phyloP scores from a whole-genome alignment of 495 filamentous ascomycete genomes.

The Chlorociboria aeruginascens region DNA sequence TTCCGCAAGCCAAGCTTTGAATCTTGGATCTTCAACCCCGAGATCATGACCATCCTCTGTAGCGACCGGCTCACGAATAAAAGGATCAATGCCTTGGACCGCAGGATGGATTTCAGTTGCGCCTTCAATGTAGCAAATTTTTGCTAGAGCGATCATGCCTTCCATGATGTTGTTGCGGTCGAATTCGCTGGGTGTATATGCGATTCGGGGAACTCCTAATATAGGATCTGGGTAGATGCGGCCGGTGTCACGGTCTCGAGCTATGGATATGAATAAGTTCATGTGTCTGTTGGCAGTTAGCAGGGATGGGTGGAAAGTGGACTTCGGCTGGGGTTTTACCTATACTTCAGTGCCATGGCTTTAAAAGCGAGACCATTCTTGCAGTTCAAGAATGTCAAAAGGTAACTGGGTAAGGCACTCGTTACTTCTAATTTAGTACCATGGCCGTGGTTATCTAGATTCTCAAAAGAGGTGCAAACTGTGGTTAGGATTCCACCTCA shows the following conservation, averaged over 20 bases:
- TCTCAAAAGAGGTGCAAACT: slow-evolving; percentile 65
- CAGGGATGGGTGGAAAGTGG: no score
- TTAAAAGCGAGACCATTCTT: slow-evolving; percentile 55
- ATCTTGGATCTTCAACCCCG: slow-evolving; percentile 53
- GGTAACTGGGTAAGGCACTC: slow-evolving; percentile 35
- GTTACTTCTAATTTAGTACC: slow-evolving; percentile 56
- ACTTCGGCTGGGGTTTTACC: no score
- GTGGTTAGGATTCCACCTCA: slow-evolving; percentile 56
- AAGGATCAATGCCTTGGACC: slow-evolving; percentile 48
- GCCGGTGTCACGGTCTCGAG: slow-evolving; percentile 61
- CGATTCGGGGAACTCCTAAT: slow-evolving; percentile 48
- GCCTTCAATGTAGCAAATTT: slow-evolving; percentile 64
- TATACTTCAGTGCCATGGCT: slow-evolving; percentile 41
- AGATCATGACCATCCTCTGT: slow-evolving; percentile 8
- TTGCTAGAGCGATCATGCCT: slow-evolving; percentile 58
- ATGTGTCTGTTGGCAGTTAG: slow-evolving; percentile 31
- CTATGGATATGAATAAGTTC: slow-evolving; percentile 54
- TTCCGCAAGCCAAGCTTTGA: slow-evolving; percentile 55
- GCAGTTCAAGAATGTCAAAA: slow-evolving; percentile 39
- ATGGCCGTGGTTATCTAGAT: slow-evolving; percentile 71
- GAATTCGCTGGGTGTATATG: slow-evolving; percentile 55
- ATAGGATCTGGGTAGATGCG: slow-evolving; percentile 62
- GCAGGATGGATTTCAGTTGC: slow-evolving; percentile 63
- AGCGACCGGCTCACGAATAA: slow-evolving; percentile 38
- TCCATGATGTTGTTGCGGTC: slow-evolving; percentile 59